These are phyloP conservation scores for Periconia sp. DNA, from an alignment of 2,329 filamentous ascomycete species.

Conservation along the genomic window DNA sequence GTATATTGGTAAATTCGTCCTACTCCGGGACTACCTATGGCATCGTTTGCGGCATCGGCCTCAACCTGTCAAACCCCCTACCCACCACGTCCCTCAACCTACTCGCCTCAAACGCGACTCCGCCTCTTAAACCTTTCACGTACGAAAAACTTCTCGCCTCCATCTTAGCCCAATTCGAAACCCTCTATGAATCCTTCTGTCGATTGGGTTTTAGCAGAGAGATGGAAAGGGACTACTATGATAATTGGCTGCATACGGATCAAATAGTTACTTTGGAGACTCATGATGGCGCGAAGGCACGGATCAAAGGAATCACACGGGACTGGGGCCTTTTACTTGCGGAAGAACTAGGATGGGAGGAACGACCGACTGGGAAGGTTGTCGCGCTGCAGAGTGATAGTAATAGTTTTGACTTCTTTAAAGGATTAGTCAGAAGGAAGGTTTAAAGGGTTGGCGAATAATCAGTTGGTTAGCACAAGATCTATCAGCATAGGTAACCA, in stretches of 20 bases:
- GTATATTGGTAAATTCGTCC: slow-evolving; percentile 87
- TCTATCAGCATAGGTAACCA: no score
- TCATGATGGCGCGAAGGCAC: slow-evolving; percentile 75
- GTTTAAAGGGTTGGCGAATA: no score
- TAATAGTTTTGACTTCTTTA: slow-evolving; percentile 98
- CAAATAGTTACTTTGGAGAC: slow-evolving; percentile 78
- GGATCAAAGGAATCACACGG: slow-evolving; percentile 84
- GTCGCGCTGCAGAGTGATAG: slow-evolving; percentile 93
- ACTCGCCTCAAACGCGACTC: slow-evolving; percentile 57
- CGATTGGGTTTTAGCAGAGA: slow-evolving; percentile 73
- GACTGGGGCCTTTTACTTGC: slow-evolving; percentile 89
- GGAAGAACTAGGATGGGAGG: slow-evolving; percentile 79
- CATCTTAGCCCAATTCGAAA: slow-evolving; percentile 79
- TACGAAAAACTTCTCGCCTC: slow-evolving; percentile 82
- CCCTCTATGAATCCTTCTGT: slow-evolving; percentile 76
- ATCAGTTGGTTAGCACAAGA: no score
- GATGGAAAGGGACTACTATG: slow-evolving; percentile 70
- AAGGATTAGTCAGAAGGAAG: slow-evolving; percentile 83
- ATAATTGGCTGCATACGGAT: slow-evolving; percentile 76
- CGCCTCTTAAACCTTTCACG: slow-evolving; percentile 62
- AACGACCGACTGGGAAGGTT: slow-evolving; percentile 74
- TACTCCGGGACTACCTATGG: slow-evolving; percentile 81
- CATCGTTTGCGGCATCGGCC: slow-evolving; percentile 78
- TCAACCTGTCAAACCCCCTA: slow-evolving; percentile 83
- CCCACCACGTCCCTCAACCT: slow-evolving; percentile 88